Conservation (phyloP, 2,329 filamentous ascomycete genomes). For the Apiospora hydei region DNA sequence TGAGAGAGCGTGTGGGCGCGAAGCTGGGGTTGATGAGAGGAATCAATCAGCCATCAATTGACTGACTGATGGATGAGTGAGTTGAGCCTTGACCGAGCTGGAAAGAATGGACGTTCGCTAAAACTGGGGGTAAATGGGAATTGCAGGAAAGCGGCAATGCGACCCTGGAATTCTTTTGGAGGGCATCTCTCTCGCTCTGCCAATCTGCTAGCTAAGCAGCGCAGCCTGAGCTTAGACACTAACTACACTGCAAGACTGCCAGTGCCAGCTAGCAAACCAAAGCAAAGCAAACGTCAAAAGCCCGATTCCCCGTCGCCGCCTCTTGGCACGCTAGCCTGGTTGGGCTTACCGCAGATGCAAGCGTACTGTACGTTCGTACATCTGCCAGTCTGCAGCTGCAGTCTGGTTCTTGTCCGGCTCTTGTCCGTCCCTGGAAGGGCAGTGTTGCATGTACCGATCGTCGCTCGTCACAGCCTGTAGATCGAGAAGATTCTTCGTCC, state of each 20-base stretch:
- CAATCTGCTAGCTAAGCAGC: too few species aligned
- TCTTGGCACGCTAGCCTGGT: neutral
- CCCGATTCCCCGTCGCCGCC: neutral
- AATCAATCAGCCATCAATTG: neutral
- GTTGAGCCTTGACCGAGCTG: neutral
- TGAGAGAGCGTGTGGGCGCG: neutral
- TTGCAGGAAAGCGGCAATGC: slow-evolving; percentile 18
- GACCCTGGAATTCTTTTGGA: neutral
- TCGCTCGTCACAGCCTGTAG: neutral
- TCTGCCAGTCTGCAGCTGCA: neutral
- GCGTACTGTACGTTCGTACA: neutral
- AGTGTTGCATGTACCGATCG: neutral
- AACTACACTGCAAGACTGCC: neutral
- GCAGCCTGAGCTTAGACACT: neutral
- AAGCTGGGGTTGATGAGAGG: neutral
- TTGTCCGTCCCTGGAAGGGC: neutral
- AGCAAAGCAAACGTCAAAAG: neutral
- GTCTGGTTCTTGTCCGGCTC: neutral
- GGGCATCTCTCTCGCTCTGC: neutral
- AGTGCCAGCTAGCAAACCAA: neutral
- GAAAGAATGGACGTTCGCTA: slow-evolving; percentile 21
- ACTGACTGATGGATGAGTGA: slow-evolving; percentile 16
- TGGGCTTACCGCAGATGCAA: neutral
- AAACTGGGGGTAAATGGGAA: slow-evolving; percentile 20
- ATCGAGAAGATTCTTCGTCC: neutral